Percentiles rank a stretch among this genome's conserved stretches.
phyloP scores from a whole-genome alignment of 2,329 filamentous ascomycete genomes.

The Claviceps lovelessii region DNA sequence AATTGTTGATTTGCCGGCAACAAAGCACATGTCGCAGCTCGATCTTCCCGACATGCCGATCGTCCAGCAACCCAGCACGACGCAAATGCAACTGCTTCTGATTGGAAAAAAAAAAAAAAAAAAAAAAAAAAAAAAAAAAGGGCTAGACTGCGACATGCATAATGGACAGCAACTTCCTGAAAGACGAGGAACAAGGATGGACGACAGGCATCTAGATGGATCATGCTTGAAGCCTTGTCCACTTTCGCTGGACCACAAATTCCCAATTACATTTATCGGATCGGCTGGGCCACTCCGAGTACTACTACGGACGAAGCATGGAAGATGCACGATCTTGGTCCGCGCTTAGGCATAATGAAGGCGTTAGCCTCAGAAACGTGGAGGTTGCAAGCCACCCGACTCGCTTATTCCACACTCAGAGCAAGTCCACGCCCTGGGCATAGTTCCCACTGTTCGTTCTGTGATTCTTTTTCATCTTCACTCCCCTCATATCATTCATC shows the following conservation, averaged over 20 bases:
- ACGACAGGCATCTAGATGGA: slow-evolving; percentile 7
- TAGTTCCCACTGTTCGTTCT: not conserved
- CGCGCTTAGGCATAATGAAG: slow-evolving; percentile 13
- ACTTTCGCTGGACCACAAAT: slow-evolving; percentile 2
- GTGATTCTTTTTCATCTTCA: not conserved
- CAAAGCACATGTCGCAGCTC: not conserved
- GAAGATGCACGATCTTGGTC: not conserved
- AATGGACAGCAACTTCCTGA: not conserved
- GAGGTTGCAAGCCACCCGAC: not conserved
- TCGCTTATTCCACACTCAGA: not conserved
- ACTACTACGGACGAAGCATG: not conserved
- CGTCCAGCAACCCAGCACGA: not conserved
- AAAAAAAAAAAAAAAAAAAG: not conserved
- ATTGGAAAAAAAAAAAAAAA: no score
- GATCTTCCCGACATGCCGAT: not conserved
- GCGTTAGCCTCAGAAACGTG: not conserved
- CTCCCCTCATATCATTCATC: not conserved
- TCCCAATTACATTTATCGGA: slow-evolving; percentile 1
- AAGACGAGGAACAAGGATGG: slow-evolving; percentile 5
- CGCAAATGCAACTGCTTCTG: not conserved
- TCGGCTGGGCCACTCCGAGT: slow-evolving; percentile 4
- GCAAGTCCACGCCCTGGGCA: not conserved
- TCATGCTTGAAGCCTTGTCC: slow-evolving; percentile 11
- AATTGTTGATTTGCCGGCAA: not conserved
- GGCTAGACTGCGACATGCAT: slow-evolving; percentile 1